Percentiles rank a stretch among this genome's conserved stretches.
Evolutionary conservation across 805 yeast genomes (phyloP).

Genomic region (Metschnikowia dekortorum): DNA sequence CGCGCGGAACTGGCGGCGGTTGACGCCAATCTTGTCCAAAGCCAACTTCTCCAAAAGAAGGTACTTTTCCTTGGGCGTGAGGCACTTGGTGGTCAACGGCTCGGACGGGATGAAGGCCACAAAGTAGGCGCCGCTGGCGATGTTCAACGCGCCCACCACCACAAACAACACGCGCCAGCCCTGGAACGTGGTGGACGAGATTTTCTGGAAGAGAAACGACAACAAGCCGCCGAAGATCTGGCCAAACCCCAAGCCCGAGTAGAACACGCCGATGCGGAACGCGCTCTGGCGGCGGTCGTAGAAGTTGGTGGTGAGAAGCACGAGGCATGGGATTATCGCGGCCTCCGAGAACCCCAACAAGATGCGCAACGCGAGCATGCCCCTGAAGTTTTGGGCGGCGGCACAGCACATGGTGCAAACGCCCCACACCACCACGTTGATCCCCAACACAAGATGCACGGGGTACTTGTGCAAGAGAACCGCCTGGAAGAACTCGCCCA

Average conservation of each 20-base stretch:
- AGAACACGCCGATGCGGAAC: conserved; percentile 16
- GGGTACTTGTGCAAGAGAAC: conserved; percentile 15
- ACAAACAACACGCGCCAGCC: conserved; percentile 21
- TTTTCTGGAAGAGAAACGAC: conserved; percentile 17
- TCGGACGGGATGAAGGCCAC: conserved; percentile 18
- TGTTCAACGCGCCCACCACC: conserved; percentile 18
- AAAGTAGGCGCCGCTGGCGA: conserved; percentile 15
- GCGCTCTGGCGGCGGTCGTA: conserved; percentile 12
- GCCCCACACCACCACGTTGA: conserved; percentile 15
- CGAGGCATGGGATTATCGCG: conserved; percentile 14
- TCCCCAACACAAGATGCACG: conserved; percentile 13
- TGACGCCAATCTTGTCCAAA: conserved; percentile 16
- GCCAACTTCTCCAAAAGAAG: conserved; percentile 15
- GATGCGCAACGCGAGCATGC: conserved; percentile 13
- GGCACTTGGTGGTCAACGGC: conserved; percentile 15
- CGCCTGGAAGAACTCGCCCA: conserved; percentile 16
- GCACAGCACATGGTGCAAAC: conserved; percentile 12
- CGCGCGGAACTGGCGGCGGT: conserved; percentile 12
- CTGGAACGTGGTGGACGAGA: conserved; percentile 10
- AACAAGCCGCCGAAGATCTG: conserved; percentile 20
- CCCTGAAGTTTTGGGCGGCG: conserved; percentile 12
- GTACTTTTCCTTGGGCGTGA: conserved; percentile 19
- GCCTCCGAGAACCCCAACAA: conserved; percentile 16
- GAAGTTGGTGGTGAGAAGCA: conserved; percentile 15
- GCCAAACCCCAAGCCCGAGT: conserved; percentile 19